These are phyloP conservation scores for Meripilus lineatus DNA, from an alignment of 1,284 basidiomycete species.

Conservation along the genomic window DNA sequence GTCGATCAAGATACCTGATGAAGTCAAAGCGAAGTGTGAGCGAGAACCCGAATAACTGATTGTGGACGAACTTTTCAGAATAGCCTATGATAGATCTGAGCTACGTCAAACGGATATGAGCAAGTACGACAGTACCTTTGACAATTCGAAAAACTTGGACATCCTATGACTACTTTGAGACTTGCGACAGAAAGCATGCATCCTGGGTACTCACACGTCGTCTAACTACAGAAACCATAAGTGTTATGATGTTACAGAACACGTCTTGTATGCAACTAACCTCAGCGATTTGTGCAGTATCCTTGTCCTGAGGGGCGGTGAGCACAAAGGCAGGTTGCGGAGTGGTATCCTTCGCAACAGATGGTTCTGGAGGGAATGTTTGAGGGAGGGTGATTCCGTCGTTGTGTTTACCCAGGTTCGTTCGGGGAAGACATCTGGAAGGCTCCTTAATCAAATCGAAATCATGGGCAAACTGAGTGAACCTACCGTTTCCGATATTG, in stretches of 20 bases:
- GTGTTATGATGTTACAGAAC: too few relatives aligned
- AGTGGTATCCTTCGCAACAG: conserved; percentile 38
- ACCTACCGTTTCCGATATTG: conserved; percentile 46
- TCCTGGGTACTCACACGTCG: too few relatives aligned
- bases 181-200: too few relatives aligned
- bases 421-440: background rate
- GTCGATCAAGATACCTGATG: conserved; percentile 39
- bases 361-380: conserved; percentile 4
- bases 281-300: too few relatives aligned
- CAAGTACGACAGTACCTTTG: conserved; percentile 39
- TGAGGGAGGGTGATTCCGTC: conserved; percentile 4
- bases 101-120: background rate
- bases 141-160: conserved; percentile 62
- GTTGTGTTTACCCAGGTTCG: background rate
- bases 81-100: background rate
- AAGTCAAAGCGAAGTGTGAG: background rate
- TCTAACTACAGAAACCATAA: too few relatives aligned
- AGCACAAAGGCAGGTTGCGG: conserved; percentile 31
- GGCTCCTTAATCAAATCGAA: background rate
- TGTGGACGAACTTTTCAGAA: background rate
- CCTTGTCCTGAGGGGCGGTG: conserved; percentile 7
- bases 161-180: conserved; percentile 33
- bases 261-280: too few relatives aligned
- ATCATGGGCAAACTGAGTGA: background rate
- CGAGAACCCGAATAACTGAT: background rate